Evolutionary conservation across 768 basidiomycete species (phyloP).

Genomic region (Candolleomyces aberdarensis): DNA sequence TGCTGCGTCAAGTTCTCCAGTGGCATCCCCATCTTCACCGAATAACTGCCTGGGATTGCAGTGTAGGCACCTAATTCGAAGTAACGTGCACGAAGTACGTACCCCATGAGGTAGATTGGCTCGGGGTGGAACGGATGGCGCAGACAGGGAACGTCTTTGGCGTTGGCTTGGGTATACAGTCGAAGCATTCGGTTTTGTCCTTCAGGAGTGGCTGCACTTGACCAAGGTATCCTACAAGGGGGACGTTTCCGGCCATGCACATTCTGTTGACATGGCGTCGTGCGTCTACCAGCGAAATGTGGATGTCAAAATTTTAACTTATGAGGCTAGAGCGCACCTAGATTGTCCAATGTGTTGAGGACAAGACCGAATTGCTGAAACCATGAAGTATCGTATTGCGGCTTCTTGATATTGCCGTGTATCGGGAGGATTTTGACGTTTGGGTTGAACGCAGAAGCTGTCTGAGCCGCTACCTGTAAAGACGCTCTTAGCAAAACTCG

Average conservation of each 20-base stretch:
- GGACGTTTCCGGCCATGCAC: slow-evolving; percentile 90
- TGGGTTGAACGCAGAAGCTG: slow-evolving; percentile 83
- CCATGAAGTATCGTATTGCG: slow-evolving; percentile 87
- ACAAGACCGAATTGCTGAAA: slow-evolving; percentile 89
- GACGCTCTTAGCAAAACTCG: not conserved
- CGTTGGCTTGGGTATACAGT: slow-evolving; percentile 89
- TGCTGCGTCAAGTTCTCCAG: slow-evolving; percentile 84
- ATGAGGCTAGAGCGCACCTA: slow-evolving; percentile 53
- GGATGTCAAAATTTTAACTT: not conserved
- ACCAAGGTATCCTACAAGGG: slow-evolving; percentile 93
- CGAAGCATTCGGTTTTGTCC: slow-evolving; percentile 93
- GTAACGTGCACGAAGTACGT: slow-evolving; percentile 23
- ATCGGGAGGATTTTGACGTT: slow-evolving; percentile 84
- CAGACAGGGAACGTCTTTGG: slow-evolving; percentile 96
- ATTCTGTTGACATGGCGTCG: slow-evolving; percentile 95
- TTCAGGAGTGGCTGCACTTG: slow-evolving; percentile 94
- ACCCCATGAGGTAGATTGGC: slow-evolving; percentile 94
- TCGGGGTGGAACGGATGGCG: slow-evolving; percentile 95
- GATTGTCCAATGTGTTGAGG: slow-evolving; percentile 93
- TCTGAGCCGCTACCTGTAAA: slow-evolving; percentile 73
- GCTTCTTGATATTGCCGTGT: slow-evolving; percentile 94
- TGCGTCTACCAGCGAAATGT: slow-evolving; percentile 57
- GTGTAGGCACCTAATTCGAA: slow-evolving; percentile 2
- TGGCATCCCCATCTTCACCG: slow-evolving; percentile 86
- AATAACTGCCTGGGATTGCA: slow-evolving; percentile 72